Evolutionary conservation across 129 eudicot genomes (phyloP), one percentile per base, ranked within the genome.

Genomic region (Escallonia rubra): DNA sequence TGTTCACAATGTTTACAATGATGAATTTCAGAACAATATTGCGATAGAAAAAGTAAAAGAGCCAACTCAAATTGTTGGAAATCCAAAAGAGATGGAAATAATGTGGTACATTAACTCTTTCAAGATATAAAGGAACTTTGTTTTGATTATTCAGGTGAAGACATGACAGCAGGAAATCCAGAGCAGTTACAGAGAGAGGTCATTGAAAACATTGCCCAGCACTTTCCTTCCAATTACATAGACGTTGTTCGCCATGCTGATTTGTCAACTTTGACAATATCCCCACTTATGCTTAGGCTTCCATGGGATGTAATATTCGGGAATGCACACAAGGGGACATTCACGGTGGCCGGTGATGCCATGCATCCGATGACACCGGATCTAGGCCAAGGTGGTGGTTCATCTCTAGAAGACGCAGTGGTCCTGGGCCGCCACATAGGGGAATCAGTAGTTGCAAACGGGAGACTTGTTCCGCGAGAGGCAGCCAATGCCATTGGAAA

Each of bases 321-420:
- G 2, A 73, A 74, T 38, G 34, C 63, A 40, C 41, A 49, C 40
- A 48, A 79, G 51, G 79, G 67, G 52, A 73, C 70, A 10, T 34
- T 79, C 23, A 43, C 59, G 9, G 68, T 79, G 15, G 74, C 66
- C 0, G 83, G 83, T 4, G 83, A 79, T 43, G 83, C 83, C 23
- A 53, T 79, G 44, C 83, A 79, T 55, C 79, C 79, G 5, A 73
- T 73, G 83, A 79, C 83, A 52, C 83, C 83, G 8, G 79, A 79
- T 41, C 14, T 79, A 3, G 83, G 45, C 57, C 79, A 79, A 66
- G 83, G 83, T 8, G 83, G 63, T 3, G 47, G 76, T 3, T 47
- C 72, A 5, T 57, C 83, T 3, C 45, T 79, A 0, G 83, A 79
- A 63, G 83, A 79, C 34, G 56, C 67, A 5, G 58, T 79, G 11